Evolutionary conservation across 177 flowering plant species (phyloP), one percentile per base, ranked within the genome.

Genomic region (Vitis hybrid): DNA sequence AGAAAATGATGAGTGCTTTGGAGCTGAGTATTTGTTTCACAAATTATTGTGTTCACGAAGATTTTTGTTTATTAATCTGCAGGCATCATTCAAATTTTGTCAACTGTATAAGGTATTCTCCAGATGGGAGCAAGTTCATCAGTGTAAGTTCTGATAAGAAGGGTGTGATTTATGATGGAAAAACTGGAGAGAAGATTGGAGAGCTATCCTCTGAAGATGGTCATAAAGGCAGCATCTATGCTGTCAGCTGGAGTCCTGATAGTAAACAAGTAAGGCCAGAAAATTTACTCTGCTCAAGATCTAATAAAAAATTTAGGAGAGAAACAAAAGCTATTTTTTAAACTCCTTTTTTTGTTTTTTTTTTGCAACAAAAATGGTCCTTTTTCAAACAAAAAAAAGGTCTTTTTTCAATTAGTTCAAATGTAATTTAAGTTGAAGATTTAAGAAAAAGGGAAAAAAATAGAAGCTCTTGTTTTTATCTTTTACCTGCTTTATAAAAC

Each of bases 41-140:
- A 51, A 49, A 15, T 31, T 51, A 58, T 9, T 58, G 62, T 56
- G 26, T 19, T 51, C 15, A 50, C 2, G 19, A 56, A 56, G 16
- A 39, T 19, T 62, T 74, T 72, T 48, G 56, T 64, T 64, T 68
- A 66, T 52, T 64, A 59, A 69, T 66, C 56, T 81, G 72, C 85
- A 95, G 99, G 90, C 90, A 85, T 64, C 99, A 96, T 80, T 83
- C 97, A 71, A 96, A 93, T 81, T 96, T 93, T 72, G 99, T 90
- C 64, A 93, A 96, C 64, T 93, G 99, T 74, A 75, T 92, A 60
- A 86, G 99, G 71, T 96, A 85, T 82, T 88, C 97, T 67, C 97
- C 98, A 22, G 97, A 96, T 85, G 99, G 99, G 10, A 93, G 79
- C 80, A 96, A 87, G 80, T 88, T 96, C 67, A 90, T 96, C 57